Conservation (phyloP, 371 early-diverging fungal species). For the Rhizopus sp. region DNA sequence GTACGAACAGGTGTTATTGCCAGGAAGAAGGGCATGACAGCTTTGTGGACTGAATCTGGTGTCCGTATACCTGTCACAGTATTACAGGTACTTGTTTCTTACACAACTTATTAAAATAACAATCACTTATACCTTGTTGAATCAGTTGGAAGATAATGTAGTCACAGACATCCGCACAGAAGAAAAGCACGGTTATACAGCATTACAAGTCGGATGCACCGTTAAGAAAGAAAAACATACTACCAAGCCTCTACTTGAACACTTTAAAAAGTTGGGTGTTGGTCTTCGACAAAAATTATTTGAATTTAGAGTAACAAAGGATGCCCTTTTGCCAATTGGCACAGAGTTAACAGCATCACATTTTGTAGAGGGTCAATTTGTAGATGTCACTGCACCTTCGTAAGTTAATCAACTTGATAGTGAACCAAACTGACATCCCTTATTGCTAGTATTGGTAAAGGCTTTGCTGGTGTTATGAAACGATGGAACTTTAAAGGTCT, state of each 20-base stretch:
- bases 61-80: slow-evolving; percentile 91
- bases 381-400: slow-evolving; percentile 87
- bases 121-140: slow-evolving; percentile 1
- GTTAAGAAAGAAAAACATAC: slow-evolving; percentile 63
- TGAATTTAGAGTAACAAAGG: slow-evolving; percentile 85
- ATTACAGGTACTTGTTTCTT: slow-evolving; percentile 67
- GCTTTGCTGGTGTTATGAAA: slow-evolving; percentile 98
- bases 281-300: slow-evolving; percentile 74
- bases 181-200: slow-evolving; percentile 65
- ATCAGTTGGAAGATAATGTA: slow-evolving; percentile 71
- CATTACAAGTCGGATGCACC: slow-evolving; percentile 83
- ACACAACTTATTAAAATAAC: neutral
- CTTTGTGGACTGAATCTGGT: slow-evolving; percentile 94
- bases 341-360: slow-evolving; percentile 82
- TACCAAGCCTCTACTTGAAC: slow-evolving; percentile 71
- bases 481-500: slow-evolving; percentile 93
- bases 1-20: slow-evolving; percentile 83
- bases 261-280: slow-evolving; percentile 74
- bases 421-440: neutral
- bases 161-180: slow-evolving; percentile 69
- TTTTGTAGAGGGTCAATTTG: slow-evolving; percentile 93
- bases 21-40: slow-evolving; percentile 92
- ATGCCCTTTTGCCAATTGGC: slow-evolving; percentile 85
- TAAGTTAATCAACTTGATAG: slow-evolving; percentile 35
- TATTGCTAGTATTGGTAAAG: slow-evolving; percentile 81